Conservation (phyloP, 139 green algal species). For the Picochlorum sp. region DNA sequence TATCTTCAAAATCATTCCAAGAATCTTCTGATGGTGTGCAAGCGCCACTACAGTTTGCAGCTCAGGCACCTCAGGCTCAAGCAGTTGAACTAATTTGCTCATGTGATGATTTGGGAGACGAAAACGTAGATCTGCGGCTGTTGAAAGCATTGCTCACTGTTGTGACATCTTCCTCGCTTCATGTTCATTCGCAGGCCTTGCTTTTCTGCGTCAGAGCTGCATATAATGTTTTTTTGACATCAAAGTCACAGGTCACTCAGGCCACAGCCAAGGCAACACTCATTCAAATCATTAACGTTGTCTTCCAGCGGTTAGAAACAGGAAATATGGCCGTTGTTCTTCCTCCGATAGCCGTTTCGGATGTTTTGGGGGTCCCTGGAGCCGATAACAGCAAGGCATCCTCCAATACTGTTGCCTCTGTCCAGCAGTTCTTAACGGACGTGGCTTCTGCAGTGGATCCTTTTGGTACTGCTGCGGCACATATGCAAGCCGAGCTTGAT, state of each 20-base stretch:
- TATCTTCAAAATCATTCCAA: neutral
- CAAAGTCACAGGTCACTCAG: conserved; percentile 76
- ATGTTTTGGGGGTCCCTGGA: conserved; percentile 54
- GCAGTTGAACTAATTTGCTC: conserved; percentile 70
- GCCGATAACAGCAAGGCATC: conserved; percentile 10
- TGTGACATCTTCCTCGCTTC: conserved; percentile 65
- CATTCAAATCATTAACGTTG: conserved; percentile 87
- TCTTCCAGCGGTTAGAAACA: conserved; percentile 93
- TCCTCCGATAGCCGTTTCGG: conserved; percentile 37
- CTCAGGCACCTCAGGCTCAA: conserved; percentile 36
- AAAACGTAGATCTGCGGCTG: conserved; percentile 83
- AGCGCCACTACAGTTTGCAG: conserved; percentile 4
- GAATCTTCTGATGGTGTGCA: conserved; percentile 10
- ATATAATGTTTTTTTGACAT: conserved; percentile 95
- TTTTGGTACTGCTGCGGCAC: conserved; percentile 31
- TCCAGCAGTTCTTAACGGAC: conserved; percentile 85
- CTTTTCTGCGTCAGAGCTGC: conserved; percentile 72
- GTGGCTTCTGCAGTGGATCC: conserved; percentile 35
- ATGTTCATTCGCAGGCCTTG: conserved; percentile 65
- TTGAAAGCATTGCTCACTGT: conserved; percentile 82
- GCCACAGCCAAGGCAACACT: conserved; percentile 89
- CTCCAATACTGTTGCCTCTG: conserved; percentile 30
- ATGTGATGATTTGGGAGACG: conserved; percentile 87
- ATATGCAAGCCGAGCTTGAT: conserved; percentile 29
- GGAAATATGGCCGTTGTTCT: conserved; percentile 13